Conservation (phyloP, 352 stramenopile species). For the Bremia lactucae region DNA sequence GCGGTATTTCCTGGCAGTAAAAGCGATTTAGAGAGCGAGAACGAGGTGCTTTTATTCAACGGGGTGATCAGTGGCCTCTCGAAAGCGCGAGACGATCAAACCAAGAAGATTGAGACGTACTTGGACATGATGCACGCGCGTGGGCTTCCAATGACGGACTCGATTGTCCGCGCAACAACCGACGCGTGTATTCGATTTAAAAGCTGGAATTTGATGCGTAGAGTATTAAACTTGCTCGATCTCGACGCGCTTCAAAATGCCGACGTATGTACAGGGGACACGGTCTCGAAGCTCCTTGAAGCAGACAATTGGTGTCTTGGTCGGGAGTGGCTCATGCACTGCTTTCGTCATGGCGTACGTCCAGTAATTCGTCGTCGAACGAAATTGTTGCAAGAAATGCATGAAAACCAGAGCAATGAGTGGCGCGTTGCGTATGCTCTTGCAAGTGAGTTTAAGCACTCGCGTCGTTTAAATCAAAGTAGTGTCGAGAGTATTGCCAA, state of each 20-base stretch:
- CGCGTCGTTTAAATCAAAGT: slow-evolving; percentile 44
- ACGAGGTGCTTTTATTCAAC: slow-evolving; percentile 54
- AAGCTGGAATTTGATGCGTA: slow-evolving; percentile 41
- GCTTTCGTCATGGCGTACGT: slow-evolving; percentile 34
- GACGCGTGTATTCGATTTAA: slow-evolving; percentile 60
- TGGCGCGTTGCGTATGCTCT: slow-evolving; percentile 71
- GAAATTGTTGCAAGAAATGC: slow-evolving; percentile 31
- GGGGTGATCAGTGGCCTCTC: slow-evolving; percentile 72
- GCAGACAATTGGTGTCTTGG: slow-evolving; percentile 36
- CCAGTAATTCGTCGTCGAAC: slow-evolving; percentile 62
- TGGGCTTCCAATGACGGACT: slow-evolving; percentile 56
- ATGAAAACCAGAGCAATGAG: slow-evolving; percentile 28
- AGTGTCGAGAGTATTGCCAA: slow-evolving; percentile 65
- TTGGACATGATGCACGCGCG: slow-evolving; percentile 39
- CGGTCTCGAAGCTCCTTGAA: slow-evolving; percentile 70
- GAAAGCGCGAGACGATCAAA: slow-evolving; percentile 65
- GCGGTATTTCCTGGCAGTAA: slow-evolving; percentile 20
- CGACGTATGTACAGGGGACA: slow-evolving; percentile 57
- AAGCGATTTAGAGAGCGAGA: slow-evolving; percentile 14
- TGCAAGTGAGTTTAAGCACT: slow-evolving; percentile 58
- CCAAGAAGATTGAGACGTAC: slow-evolving; percentile 48
- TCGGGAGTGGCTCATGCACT: slow-evolving; percentile 47
- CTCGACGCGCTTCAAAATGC: slow-evolving; percentile 35
- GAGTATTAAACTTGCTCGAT: slow-evolving; percentile 43
- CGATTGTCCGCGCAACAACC: slow-evolving; percentile 58